Evolutionary conservation across 345 rosid genomes (phyloP), one percentile per base, ranked within the genome.

Genomic region (Moricandia moricandioides): DNA sequence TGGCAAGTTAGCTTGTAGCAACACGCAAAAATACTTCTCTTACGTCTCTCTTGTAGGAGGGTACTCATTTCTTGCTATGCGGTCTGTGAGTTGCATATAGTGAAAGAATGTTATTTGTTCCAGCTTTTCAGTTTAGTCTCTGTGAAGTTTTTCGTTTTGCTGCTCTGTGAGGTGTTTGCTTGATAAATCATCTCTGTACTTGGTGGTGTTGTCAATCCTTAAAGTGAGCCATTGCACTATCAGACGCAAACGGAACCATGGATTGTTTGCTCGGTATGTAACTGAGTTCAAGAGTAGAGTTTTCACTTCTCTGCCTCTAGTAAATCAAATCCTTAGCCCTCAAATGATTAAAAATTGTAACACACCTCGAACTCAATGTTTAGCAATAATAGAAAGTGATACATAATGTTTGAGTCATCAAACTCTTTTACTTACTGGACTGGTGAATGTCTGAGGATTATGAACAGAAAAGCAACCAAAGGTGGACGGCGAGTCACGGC

Each of bases 381-480:
- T 51, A 24, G 24, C 21, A 45, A 49, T 27, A 30, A 26, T 40
- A 11, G 57, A 33, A 26, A 30, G 26, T 45, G 8, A 5, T 56
- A 59, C 35, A 43, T 9, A 49, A 68, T 49, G 24, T 75, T 67
- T 61, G 67, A 55, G 2, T 63, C 61, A 39, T 17, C 33, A 21
- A 61, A 70, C 29, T 58, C 57, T 47, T 47, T 68, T 67, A 43
- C 81, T 65, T 62, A 66, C 17, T 24, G 5, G 26, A 56, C 63
- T 63, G 8, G 26, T 64, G 45, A 65, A 26, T 72, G 18, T 72
- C 21, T 82, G 18, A 61, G 24, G 24, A 21, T 63, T 72, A 57
- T 79, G 79, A 67, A 68, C 97, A 95, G 97, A 54, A 95, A 92
- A 82, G 95, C 97, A 70, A 95, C 97, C 16, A 95, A 89, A 82